Conservation (phyloP, 345 rosid genomes). For the Psidium guajava region DNA sequence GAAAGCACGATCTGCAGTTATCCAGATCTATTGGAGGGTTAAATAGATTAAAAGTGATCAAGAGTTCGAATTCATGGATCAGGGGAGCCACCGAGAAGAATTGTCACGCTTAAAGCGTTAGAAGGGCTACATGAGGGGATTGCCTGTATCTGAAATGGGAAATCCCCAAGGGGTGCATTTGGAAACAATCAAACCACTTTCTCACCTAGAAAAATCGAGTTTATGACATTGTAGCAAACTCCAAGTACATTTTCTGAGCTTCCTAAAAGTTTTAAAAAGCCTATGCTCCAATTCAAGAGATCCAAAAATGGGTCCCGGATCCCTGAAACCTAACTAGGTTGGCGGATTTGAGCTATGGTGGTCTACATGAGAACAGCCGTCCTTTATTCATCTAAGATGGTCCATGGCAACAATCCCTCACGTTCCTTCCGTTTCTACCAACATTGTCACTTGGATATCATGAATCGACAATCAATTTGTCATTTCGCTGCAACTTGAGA, state of each 20-base stretch:
- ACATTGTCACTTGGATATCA: neutral
- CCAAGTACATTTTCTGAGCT: neutral
- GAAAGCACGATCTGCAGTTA: neutral
- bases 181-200: neutral
- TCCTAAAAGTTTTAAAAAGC: neutral
- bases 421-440: neutral
- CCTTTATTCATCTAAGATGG: neutral
- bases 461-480: neutral
- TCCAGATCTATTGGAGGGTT: too few species aligned
- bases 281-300: neutral
- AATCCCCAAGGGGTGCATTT: neutral
- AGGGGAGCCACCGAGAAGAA: neutral
- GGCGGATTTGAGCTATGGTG: neutral
- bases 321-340: neutral
- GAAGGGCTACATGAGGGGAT: neutral
- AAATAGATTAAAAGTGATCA: neutral
- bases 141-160: neutral
- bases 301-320: neutral
- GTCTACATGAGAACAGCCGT: neutral
- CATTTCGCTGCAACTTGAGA: neutral
- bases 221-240: neutral
- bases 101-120: neutral
- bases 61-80: neutral
- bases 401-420: neutral
- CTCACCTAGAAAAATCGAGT: neutral